Evolutionary conservation across 345 rosid genomes (phyloP).

Genomic region (Cardiospermum halicacabum): DNA sequence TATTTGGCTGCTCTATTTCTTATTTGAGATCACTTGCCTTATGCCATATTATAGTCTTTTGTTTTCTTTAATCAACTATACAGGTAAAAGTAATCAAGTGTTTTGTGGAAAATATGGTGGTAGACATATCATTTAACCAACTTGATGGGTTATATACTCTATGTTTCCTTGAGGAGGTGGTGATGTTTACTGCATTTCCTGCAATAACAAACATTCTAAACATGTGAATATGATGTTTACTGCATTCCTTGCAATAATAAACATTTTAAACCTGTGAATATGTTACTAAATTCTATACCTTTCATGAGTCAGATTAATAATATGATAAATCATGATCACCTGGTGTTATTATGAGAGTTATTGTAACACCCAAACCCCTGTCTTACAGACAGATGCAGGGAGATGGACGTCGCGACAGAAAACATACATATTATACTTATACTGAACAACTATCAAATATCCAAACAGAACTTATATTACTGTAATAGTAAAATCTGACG

Average conservation of each 20-base stretch:
- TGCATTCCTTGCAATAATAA: background rate
- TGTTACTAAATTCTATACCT: conserved; percentile 9
- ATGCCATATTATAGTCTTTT: conserved; percentile 2
- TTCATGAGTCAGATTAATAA: conserved; percentile 63
- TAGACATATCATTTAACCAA: conserved; percentile 95
- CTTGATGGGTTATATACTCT: conserved; percentile 98
- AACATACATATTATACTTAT: too few relatives aligned
- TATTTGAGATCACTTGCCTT: background rate
- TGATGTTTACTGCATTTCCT: too few relatives aligned
- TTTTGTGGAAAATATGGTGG: conserved; percentile 96
- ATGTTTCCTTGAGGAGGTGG: conserved; percentile 99
- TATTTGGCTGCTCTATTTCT: background rate
- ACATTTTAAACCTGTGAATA: background rate
- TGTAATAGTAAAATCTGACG: too few relatives aligned
- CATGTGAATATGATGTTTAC: conserved; percentile 18
- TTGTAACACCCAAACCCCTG: too few relatives aligned
- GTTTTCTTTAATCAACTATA: conserved; percentile 20
- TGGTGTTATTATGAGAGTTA: conserved; percentile 99
- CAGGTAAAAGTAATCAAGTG: conserved; percentile 98
- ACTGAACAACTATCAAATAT: too few relatives aligned
- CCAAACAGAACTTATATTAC: too few relatives aligned
- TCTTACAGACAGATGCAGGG: too few relatives aligned
- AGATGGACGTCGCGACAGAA: too few relatives aligned
- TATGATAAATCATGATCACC: conserved; percentile 72
- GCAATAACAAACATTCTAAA: too few relatives aligned